A percentile compares a stretch with the other conserved stretches of the same genome.
Conservation (phyloP, 2,329 filamentous ascomycete species). For the Penicillium sp. region DNA sequence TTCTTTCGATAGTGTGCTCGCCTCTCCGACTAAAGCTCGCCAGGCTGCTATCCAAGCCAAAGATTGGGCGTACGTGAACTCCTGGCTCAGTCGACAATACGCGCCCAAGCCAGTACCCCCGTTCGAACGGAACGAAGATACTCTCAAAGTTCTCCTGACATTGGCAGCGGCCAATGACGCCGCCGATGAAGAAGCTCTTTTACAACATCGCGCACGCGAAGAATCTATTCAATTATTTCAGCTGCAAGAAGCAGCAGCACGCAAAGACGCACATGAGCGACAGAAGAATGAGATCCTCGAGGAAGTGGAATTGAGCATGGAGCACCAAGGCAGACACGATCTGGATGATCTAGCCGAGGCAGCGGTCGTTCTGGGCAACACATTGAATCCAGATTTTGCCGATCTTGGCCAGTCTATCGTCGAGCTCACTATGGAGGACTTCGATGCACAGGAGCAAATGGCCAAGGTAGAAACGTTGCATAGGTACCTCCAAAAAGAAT, state of each 20-base stretch:
- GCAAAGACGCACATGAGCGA: slow-evolving; percentile 22
- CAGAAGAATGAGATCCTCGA: slow-evolving; percentile 48
- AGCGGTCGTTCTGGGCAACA: slow-evolving; percentile 49
- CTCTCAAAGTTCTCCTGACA: slow-evolving; percentile 70
- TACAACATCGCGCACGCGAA: slow-evolving; percentile 38
- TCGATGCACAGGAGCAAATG: slow-evolving; percentile 56
- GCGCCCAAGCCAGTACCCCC: slow-evolving; percentile 61
- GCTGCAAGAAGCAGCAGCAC: slow-evolving; percentile 26
- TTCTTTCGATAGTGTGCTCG: slow-evolving; percentile 45
- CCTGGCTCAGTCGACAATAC: slow-evolving; percentile 74
- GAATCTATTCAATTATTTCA: slow-evolving; percentile 35
- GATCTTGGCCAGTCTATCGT: slow-evolving; percentile 55
- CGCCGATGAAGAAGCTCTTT: slow-evolving; percentile 48
- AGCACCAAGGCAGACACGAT: slow-evolving; percentile 52
- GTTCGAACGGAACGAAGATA: slow-evolving; percentile 86
- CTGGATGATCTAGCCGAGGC: slow-evolving; percentile 59
- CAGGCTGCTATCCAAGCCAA: slow-evolving; percentile 78
- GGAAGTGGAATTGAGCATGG: slow-evolving; percentile 55
- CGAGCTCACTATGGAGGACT: slow-evolving; percentile 54
- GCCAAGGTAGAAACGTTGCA: slow-evolving; percentile 57
- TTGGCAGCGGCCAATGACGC: slow-evolving; percentile 74
- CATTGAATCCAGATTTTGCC: slow-evolving; percentile 50
- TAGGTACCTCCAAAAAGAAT: slow-evolving; percentile 54
- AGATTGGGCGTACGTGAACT: slow-evolving; percentile 86
- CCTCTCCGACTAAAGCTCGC: slow-evolving; percentile 64